Evolutionary conservation across 1,284 basidiomycete genomes (phyloP).

Genomic region (Ceratobasidium theobromae): DNA sequence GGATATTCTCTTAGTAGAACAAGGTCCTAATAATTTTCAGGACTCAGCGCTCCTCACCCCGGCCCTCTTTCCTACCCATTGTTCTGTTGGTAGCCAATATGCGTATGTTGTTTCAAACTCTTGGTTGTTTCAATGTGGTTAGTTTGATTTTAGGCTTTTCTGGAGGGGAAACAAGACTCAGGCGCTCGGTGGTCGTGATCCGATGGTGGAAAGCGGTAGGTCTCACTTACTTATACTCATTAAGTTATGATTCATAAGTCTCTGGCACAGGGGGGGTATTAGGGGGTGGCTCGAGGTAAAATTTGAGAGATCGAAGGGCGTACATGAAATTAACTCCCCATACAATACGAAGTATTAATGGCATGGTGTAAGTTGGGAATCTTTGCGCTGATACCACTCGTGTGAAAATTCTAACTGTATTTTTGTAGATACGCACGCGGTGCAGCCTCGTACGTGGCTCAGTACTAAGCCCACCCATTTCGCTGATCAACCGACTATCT

Average conservation of each 20-base stretch:
- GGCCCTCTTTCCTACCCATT: not conserved
- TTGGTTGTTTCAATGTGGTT: no score
- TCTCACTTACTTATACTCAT: not conserved
- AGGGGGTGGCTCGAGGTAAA: slow-evolving; percentile 25
- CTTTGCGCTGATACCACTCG: not conserved
- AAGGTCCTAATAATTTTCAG: slow-evolving; percentile 17
- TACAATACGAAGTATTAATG: slow-evolving; percentile 10
- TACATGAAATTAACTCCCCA: not conserved
- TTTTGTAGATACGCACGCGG: slow-evolving; percentile 7
- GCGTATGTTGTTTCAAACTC: not conserved
- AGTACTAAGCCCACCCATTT: not conserved
- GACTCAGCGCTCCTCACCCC: not conserved
- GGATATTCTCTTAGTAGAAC: slow-evolving; percentile 12
- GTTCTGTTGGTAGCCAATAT: slow-evolving; percentile 1
- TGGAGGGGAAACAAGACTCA: slow-evolving; percentile 21
- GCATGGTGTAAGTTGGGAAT: slow-evolving; percentile 1
- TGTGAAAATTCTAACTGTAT: not conserved
- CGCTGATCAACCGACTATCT: not conserved
- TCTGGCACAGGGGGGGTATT: not conserved
- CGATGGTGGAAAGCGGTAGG: not conserved
- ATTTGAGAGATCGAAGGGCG: not conserved
- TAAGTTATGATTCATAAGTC: not conserved
- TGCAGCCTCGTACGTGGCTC: slow-evolving; percentile 9
- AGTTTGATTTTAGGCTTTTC: not conserved
- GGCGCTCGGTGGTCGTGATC: slow-evolving; percentile 1